These are phyloP conservation scores for Alternaria sp. DNA, from an alignment of 2,329 filamentous ascomycete genomes.

Conservation along the genomic window DNA sequence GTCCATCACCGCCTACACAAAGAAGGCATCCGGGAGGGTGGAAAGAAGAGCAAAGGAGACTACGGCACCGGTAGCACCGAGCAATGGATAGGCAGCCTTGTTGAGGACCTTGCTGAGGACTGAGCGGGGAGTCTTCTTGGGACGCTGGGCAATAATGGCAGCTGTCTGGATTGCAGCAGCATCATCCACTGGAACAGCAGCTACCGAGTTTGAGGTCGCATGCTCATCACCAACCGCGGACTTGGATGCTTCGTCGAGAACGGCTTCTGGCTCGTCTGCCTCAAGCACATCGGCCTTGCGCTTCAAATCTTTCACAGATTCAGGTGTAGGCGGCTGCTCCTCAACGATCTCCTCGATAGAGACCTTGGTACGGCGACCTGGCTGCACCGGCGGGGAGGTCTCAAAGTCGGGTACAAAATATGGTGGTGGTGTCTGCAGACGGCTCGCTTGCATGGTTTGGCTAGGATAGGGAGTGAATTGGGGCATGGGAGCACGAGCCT, in stretches of 20 bases:
- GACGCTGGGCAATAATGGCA: constrained; percentile 21
- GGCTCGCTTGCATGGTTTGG: constrained; percentile 2
- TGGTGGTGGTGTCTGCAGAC: constrained; percentile 28
- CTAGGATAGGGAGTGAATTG: neutral
- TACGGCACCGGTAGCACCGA: constrained; percentile 24
- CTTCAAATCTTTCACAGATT: constrained; percentile 36
- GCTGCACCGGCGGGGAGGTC: constrained; percentile 16
- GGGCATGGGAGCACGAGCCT: neutral
- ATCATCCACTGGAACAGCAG: neutral
- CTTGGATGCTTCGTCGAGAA: neutral
- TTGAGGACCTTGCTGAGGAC: constrained; percentile 17
- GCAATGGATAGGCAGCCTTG: constrained; percentile 21
- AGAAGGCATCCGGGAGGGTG: constrained; percentile 30
- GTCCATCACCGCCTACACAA: constrained; percentile 7
- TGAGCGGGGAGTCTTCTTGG: constrained; percentile 27
- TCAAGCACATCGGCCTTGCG: constrained; percentile 41
- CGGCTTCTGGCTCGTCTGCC: constrained; percentile 7
- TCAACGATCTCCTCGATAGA: constrained; percentile 45
- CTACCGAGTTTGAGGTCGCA: neutral
- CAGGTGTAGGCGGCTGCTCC: constrained; percentile 39
- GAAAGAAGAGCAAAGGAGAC: constrained; percentile 29
- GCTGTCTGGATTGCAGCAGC: constrained; percentile 9
- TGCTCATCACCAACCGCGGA: neutral
- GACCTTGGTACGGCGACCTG: constrained; percentile 32
- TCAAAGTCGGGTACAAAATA: constrained; percentile 13